These are phyloP conservation scores for Lotmaria passim DNA, from an alignment of 208 protist species.

Conservation along the genomic window DNA sequence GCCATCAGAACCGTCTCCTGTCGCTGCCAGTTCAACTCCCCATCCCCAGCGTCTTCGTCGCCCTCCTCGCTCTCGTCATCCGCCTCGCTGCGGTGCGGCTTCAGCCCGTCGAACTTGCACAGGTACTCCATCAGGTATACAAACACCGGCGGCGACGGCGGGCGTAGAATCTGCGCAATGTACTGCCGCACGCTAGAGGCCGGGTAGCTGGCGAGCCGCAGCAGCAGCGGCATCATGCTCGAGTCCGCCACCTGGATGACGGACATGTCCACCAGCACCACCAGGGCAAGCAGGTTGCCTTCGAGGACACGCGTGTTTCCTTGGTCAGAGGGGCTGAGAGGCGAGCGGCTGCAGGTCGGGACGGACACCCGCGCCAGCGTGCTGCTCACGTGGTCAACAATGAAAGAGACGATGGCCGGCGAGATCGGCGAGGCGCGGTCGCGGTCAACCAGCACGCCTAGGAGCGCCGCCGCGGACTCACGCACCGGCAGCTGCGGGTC, in stretches of 20 bases:
- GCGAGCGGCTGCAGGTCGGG: conserved; percentile 5
- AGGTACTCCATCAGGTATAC: conserved; percentile 41
- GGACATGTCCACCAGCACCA: conserved; percentile 30
- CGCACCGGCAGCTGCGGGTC: conserved; percentile 69
- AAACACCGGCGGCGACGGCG: conserved; percentile 52
- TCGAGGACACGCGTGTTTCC: conserved; percentile 44
- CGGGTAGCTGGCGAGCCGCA: conserved; percentile 54
- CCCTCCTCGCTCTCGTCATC: conserved; percentile 25
- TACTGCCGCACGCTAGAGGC: conserved; percentile 80
- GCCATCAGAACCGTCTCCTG: conserved; percentile 87
- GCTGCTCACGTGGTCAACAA: conserved; percentile 39
- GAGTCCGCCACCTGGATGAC: conserved; percentile 11
- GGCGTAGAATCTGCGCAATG: conserved; percentile 67
- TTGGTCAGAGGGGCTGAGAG: conserved; percentile 13
- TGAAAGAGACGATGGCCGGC: conserved; percentile 29
- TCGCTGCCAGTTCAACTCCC: conserved; percentile 53
- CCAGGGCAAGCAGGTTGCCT: conserved; percentile 50
- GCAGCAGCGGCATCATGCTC: conserved; percentile 43
- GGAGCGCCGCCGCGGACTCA: conserved; percentile 50
- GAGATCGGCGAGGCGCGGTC: conserved; percentile 20
- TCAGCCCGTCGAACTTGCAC: conserved; percentile 24
- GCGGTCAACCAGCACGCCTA: conserved; percentile 33
- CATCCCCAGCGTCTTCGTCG: conserved; percentile 2
- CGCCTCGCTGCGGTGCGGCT: conserved; percentile 17
- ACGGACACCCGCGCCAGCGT: conserved; percentile 22